A percentile compares a stretch with the other conserved stretches of the same genome.
Conservation (phyloP, 352 stramenopile genomes). For the Saprolegnia parasitica region DNA sequence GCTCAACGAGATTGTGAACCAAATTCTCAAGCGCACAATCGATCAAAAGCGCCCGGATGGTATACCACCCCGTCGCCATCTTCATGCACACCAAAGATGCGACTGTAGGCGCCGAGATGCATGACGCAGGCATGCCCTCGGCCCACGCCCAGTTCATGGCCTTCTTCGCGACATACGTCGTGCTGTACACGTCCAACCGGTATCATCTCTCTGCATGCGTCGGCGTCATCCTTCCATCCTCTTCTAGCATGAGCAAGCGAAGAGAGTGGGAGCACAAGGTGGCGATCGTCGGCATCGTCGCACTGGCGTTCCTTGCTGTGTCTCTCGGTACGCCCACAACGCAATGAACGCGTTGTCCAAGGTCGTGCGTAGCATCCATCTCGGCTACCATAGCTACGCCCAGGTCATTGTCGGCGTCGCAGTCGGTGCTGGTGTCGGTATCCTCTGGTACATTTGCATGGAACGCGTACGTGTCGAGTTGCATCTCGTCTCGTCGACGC, state of each 20-base stretch:
- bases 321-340: constrained; percentile 40
- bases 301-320: constrained; percentile 54
- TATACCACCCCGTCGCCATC: no score
- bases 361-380: constrained; percentile 36
- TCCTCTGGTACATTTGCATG: constrained; percentile 51
- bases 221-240: not conserved
- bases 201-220: constrained; percentile 21
- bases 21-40: constrained; percentile 73
- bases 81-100: not conserved
- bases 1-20: constrained; percentile 66
- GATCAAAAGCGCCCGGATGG: constrained; percentile 54
- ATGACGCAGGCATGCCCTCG: constrained; percentile 68
- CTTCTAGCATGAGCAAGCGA: constrained; percentile 43
- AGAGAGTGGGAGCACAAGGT: constrained; percentile 54
- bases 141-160: constrained; percentile 76
- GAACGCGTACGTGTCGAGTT: constrained; percentile 29
- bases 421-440: constrained; percentile 43
- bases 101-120: constrained; percentile 46
- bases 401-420: constrained; percentile 56
- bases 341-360: not conserved
- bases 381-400: constrained; percentile 74
- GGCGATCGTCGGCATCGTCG: constrained; percentile 48
- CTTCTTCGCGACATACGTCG: constrained; percentile 69
- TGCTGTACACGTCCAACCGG: constrained; percentile 67
- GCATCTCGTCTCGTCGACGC: no score